Percentiles rank a stretch among this genome's conserved stretches.
Conservation (phyloP, 345 rosid genomes). For the Clarkia xantiana region DNA sequence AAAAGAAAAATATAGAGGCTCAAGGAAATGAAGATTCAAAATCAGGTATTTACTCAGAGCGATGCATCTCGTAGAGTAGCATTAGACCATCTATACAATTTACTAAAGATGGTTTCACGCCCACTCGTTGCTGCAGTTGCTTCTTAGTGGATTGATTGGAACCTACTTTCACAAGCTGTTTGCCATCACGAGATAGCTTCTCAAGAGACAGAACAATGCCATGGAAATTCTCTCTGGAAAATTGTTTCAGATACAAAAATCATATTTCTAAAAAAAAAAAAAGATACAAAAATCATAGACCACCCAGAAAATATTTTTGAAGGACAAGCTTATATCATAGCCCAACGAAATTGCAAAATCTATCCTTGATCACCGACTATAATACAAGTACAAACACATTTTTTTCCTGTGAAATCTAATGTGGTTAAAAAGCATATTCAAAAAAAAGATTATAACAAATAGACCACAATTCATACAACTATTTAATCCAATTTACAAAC, state of each 20-base stretch:
- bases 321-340: no score
- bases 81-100: constrained; percentile 68
- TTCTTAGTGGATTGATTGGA: constrained; percentile 23
- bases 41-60: constrained; percentile 37
- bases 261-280: no score
- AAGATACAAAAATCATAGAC: no score
- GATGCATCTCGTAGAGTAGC: constrained; percentile 54
- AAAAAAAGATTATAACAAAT: no score
- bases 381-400: no score
- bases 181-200: constrained; percentile 38
- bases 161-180: constrained; percentile 38
- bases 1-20: background rate
- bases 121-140: constrained; percentile 41
- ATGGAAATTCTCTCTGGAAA: constrained; percentile 44
- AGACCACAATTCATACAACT: no score
- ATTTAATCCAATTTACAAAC: background rate
- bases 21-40: background rate
- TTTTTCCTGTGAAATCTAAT: no score
- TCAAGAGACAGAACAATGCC: constrained; percentile 39
- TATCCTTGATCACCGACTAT: no score
- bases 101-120: constrained; percentile 50
- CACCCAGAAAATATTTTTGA: no score
- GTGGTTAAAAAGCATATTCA: no score
- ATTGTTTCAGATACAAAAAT: no score
- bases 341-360: no score